A percentile compares a stretch with the other conserved stretches of the same genome.
These are phyloP conservation scores for Aaosphaeria pasadenensis DNA, from an alignment of 2,329 filamentous ascomycete genomes.

Conservation along the genomic window DNA sequence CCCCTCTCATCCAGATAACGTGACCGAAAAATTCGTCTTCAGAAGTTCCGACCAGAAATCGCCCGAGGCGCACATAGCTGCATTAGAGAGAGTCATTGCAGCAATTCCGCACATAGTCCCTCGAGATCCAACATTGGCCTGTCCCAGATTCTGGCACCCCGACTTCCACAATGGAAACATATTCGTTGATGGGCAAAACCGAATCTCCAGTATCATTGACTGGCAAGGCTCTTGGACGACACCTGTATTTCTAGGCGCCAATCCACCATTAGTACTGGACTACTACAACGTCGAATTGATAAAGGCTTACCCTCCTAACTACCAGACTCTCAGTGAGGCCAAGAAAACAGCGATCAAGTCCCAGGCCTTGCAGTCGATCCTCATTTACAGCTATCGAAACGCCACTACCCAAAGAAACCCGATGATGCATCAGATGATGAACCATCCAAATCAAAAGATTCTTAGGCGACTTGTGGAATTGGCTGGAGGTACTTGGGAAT, in stretches of 20 bases:
- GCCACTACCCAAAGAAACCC: slow-evolving; percentile 19
- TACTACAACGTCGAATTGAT: slow-evolving; percentile 21
- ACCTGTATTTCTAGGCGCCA: slow-evolving; percentile 22
- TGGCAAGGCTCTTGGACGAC: slow-evolving; percentile 22
- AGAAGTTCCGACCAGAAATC: slow-evolving; percentile 26
- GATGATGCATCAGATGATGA: slow-evolving; percentile 22
- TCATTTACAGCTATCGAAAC: slow-evolving; percentile 21
- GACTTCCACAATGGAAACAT: slow-evolving; percentile 29
- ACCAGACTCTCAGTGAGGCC: slow-evolving; percentile 18
- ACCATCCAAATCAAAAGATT: slow-evolving; percentile 19
- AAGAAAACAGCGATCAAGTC: slow-evolving; percentile 18
- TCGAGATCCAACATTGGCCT: slow-evolving; percentile 16
- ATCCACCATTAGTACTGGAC: slow-evolving; percentile 20
- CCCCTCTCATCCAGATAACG: slow-evolving; percentile 21
- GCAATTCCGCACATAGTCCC: slow-evolving; percentile 22
- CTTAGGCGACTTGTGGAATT: slow-evolving; percentile 26
- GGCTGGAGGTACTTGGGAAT: slow-evolving; percentile 21
- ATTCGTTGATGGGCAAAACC: slow-evolving; percentile 17
- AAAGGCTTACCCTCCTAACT: slow-evolving; percentile 23
- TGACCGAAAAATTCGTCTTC: too few species aligned
- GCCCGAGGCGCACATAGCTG: slow-evolving; percentile 14
- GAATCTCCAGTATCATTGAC: slow-evolving; percentile 26
- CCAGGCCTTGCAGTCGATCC: slow-evolving; percentile 21
- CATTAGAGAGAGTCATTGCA: slow-evolving; percentile 17
- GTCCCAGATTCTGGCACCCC: slow-evolving; percentile 24